Evolutionary conservation across 2,329 filamentous ascomycete species (phyloP).

Genomic region (Sphaerulina musiva): DNA sequence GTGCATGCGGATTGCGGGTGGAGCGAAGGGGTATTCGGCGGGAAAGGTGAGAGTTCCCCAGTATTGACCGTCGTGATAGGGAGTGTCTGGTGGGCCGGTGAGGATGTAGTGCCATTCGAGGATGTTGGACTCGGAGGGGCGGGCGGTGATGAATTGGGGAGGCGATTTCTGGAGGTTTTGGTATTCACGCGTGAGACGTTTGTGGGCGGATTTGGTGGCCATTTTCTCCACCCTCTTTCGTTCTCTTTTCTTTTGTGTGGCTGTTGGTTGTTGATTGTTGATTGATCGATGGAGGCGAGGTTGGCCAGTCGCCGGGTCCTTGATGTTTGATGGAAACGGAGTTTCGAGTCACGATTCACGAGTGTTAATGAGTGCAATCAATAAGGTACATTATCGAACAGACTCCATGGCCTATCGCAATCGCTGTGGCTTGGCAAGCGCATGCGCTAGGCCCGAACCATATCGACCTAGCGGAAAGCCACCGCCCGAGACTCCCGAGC

Average conservation of each 20-base stretch:
- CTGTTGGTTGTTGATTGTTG: not conserved
- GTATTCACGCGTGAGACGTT: constrained; percentile 36
- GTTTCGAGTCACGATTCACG: too few relatives aligned
- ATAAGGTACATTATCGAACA: too few relatives aligned
- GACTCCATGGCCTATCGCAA: too few relatives aligned
- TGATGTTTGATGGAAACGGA: too few relatives aligned
- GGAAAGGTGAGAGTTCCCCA: constrained; percentile 97
- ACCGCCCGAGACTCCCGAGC: too few relatives aligned
- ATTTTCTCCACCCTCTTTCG: constrained; percentile 19
- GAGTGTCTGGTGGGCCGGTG: constrained; percentile 86
- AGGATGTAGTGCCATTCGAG: constrained; percentile 55
- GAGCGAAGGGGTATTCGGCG: constrained; percentile 92
- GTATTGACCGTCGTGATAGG: constrained; percentile 92
- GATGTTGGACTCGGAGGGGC: constrained; percentile 33
- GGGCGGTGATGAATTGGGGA: constrained; percentile 31
- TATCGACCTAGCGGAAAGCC: too few relatives aligned
- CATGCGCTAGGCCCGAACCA: too few relatives aligned
- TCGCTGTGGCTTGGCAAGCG: too few relatives aligned
- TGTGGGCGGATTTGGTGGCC: constrained; percentile 37
- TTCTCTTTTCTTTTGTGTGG: not conserved
- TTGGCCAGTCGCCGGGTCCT: too few relatives aligned
- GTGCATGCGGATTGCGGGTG: constrained; percentile 97
- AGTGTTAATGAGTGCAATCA: too few relatives aligned
- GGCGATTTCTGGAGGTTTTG: constrained; percentile 33
- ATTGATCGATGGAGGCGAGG: not conserved